A percentile compares a stretch with the other conserved stretches of the same genome.
Evolutionary conservation across 306 rosid genomes (phyloP).

Genomic region (Corylus americana): DNA sequence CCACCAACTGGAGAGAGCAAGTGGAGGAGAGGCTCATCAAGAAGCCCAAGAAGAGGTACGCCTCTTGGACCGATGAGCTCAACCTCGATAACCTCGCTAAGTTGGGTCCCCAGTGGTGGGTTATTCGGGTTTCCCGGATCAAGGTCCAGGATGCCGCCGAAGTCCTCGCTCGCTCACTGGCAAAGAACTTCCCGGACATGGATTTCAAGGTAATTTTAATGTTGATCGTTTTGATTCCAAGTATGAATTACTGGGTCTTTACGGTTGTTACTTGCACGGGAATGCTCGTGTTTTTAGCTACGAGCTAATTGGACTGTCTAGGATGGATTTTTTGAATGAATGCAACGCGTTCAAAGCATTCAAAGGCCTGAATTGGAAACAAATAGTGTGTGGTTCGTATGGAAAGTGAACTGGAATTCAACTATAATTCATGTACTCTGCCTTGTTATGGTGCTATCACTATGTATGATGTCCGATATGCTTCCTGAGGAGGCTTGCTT

Average conservation of each 20-base stretch:
- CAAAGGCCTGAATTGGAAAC: background rate
- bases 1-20: slow-evolving; percentile 66
- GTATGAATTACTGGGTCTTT: background rate
- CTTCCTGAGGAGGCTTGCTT: background rate
- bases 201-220: slow-evolving; percentile 53
- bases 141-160: slow-evolving; percentile 58
- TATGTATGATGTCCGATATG: background rate
- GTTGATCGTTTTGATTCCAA: background rate
- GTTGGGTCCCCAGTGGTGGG: slow-evolving; percentile 88
- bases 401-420: background rate
- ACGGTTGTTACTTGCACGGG: background rate
- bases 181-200: slow-evolving; percentile 53
- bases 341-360: background rate
- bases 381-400: background rate
- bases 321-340: background rate
- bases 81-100: slow-evolving; percentile 69
- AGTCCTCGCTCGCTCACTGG: slow-evolving; percentile 64
- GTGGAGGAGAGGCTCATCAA: slow-evolving; percentile 70
- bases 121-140: slow-evolving; percentile 56
- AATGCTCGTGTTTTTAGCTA: background rate
- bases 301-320: background rate
- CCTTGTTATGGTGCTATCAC: slow-evolving; percentile 10
- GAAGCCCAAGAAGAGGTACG: slow-evolving; percentile 69
- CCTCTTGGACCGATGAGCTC: slow-evolving; percentile 71
- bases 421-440: background rate